These are phyloP conservation scores for Alternaria triticimaculans DNA, from an alignment of 2,329 filamentous ascomycete genomes.

Conservation along the genomic window DNA sequence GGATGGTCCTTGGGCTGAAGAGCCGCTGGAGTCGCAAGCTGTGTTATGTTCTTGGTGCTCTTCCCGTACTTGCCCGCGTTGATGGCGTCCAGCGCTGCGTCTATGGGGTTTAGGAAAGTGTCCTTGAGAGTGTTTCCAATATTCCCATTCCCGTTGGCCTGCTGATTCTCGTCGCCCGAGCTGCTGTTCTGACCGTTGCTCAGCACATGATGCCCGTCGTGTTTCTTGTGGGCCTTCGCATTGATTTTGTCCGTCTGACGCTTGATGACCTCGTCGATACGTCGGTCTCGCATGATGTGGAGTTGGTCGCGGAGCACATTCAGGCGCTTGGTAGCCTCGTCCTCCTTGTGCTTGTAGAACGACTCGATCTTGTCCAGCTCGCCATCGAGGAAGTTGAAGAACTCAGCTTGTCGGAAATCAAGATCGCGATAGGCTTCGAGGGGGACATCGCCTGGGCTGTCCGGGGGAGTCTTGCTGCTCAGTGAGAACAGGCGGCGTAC, in stretches of 20 bases:
- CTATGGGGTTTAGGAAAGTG: constrained; percentile 47
- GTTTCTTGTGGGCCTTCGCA: constrained; percentile 31
- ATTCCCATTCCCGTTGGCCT: constrained; percentile 17
- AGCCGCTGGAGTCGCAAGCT: constrained; percentile 50
- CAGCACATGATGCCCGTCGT: constrained; percentile 17
- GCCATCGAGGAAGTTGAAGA: constrained; percentile 81
- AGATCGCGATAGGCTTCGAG: constrained; percentile 68
- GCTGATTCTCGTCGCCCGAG: constrained; percentile 29
- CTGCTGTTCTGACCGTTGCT: constrained; percentile 26
- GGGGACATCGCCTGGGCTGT: constrained; percentile 56
- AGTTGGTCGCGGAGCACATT: constrained; percentile 78
- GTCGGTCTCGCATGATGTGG: constrained; percentile 88
- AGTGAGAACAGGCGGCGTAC: constrained; percentile 53
- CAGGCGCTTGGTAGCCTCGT: constrained; percentile 78
- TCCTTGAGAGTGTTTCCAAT: constrained; percentile 16
- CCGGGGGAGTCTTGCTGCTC: constrained; percentile 47
- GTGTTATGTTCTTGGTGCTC: constrained; percentile 56
- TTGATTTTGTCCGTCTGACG: constrained; percentile 48
- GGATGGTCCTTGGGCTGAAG: constrained; percentile 44
- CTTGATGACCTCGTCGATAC: constrained; percentile 73
- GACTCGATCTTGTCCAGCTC: constrained; percentile 90
- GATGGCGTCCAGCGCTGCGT: constrained; percentile 51
- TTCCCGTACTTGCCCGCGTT: constrained; percentile 60
- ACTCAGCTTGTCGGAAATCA: constrained; percentile 78
- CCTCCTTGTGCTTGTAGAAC: constrained; percentile 89